Conservation (phyloP, 2,329 filamentous ascomycete genomes). For the Microdochium nivale region DNA sequence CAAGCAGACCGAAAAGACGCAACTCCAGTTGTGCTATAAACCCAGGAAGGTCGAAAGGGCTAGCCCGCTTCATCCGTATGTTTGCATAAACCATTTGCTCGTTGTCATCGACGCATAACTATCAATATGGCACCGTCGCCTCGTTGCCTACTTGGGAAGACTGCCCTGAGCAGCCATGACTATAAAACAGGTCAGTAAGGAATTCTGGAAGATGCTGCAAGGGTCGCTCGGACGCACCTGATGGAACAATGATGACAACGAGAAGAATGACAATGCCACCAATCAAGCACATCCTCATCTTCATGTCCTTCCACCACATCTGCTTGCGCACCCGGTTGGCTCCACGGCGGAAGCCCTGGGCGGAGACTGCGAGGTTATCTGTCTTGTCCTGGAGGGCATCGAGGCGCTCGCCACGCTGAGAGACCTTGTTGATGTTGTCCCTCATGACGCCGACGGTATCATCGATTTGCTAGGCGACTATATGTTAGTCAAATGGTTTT, state of each 20-base stretch:
- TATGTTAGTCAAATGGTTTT: constrained; percentile 1
- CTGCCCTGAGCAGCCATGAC: constrained; percentile 23
- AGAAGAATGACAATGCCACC: constrained; percentile 85
- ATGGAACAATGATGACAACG: constrained; percentile 87
- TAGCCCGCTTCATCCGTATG: neutral
- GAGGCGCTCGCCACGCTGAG: constrained; percentile 63
- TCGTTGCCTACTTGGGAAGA: neutral
- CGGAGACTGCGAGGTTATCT: constrained; percentile 84
- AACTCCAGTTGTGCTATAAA: neutral
- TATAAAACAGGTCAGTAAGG: constrained; percentile 6
- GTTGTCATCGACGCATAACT: neutral
- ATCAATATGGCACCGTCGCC: neutral
- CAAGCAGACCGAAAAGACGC: neutral
- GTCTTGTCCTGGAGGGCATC: constrained; percentile 40
- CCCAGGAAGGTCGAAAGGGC: neutral
- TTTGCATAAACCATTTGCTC: neutral
- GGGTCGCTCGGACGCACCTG: constrained; percentile 52
- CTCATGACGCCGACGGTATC: constrained; percentile 92
- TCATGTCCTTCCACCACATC: constrained; percentile 99
- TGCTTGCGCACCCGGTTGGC: constrained; percentile 94
- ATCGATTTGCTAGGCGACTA: constrained; percentile 74
- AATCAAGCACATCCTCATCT: constrained; percentile 98
- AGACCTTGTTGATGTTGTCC: constrained; percentile 95
- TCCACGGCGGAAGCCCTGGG: constrained; percentile 90
- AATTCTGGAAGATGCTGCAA: neutral